Conservation (phyloP, 306 rosid species). For the Trifolium fragiferum region DNA sequence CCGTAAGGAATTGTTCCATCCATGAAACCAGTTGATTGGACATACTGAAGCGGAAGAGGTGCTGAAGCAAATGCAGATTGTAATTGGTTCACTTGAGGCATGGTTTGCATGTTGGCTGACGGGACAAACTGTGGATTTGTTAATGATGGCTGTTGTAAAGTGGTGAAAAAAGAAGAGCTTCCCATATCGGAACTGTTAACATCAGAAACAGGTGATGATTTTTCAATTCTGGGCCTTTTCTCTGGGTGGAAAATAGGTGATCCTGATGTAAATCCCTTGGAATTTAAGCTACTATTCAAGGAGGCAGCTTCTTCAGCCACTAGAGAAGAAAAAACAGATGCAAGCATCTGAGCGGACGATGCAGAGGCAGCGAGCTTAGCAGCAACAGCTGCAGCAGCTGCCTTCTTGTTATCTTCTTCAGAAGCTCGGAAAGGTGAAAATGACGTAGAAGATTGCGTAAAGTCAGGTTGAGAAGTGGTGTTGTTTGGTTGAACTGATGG, state of each 20-base stretch:
- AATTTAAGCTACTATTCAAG: slow-evolving; percentile 54
- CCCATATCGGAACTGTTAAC: slow-evolving; percentile 56
- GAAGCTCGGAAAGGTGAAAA: slow-evolving; percentile 59
- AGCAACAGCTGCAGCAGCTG: slow-evolving; percentile 84
- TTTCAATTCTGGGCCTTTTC: slow-evolving; percentile 80
- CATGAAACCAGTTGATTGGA: slow-evolving; percentile 65
- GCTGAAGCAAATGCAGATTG: slow-evolving; percentile 62
- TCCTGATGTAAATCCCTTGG: slow-evolving; percentile 61
- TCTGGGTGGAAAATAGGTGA: slow-evolving; percentile 65
- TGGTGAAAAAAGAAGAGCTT: slow-evolving; percentile 52
- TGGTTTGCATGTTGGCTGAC: slow-evolving; percentile 52
- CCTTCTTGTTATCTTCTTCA: slow-evolving; percentile 84
- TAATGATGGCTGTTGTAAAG: slow-evolving; percentile 56
- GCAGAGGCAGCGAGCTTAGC: slow-evolving; percentile 95
- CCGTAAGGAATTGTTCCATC: slow-evolving; percentile 68
- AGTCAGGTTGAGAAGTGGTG: slow-evolving; percentile 51
- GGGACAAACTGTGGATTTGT: slow-evolving; percentile 48
- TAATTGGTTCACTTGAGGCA: slow-evolving; percentile 60
- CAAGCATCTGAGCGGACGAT: slow-evolving; percentile 91
- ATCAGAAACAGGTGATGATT: slow-evolving; percentile 57
- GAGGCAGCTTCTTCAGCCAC: slow-evolving; percentile 97
- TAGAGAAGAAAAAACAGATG: slow-evolving; percentile 85
- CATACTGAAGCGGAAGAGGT: slow-evolving; percentile 64
- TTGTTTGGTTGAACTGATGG: slow-evolving; percentile 51
- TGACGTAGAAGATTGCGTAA: slow-evolving; percentile 52